Percentiles rank a stretch among this genome's conserved stretches.
These are phyloP conservation scores for Balansia obtecta DNA, from an alignment of 2,329 filamentous ascomycete genomes.

Conservation along the genomic window DNA sequence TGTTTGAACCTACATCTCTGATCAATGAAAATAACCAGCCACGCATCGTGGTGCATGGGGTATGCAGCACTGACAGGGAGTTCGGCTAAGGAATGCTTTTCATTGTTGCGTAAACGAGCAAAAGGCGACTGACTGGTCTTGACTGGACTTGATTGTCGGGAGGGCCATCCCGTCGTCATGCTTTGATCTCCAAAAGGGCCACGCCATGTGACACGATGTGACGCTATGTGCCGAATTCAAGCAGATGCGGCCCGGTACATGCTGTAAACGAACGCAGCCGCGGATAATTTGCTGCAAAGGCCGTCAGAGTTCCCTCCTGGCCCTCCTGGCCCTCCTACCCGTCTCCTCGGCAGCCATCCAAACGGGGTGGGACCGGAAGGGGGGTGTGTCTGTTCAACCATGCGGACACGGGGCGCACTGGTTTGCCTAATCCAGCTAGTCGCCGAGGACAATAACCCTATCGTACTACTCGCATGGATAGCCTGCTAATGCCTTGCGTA, in stretches of 20 bases:
- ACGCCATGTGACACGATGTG: not conserved
- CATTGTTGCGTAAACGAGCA: not conserved
- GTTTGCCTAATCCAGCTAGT: not conserved
- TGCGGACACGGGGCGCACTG: not conserved
- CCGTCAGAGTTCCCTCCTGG: not conserved
- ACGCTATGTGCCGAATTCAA: slow-evolving; percentile 6
- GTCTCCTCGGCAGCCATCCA: too few species aligned
- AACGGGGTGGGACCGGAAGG: not conserved
- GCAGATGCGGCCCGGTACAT: slow-evolving; percentile 7
- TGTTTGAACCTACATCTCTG: too few species aligned
- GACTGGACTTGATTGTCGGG: too few species aligned
- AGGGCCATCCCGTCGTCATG: not conserved
- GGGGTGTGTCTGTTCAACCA: not conserved
- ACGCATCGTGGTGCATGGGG: too few species aligned
- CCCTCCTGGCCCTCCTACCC: too few species aligned
- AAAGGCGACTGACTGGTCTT: not conserved
- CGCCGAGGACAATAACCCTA: not conserved
- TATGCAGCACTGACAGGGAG: too few species aligned
- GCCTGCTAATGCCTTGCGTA: not conserved
- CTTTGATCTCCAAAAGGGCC: not conserved
- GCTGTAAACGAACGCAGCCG: not conserved
- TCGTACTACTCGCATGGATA: not conserved
- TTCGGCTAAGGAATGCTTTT: too few species aligned
- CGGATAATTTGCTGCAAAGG: slow-evolving; percentile 1
- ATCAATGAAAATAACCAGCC: too few species aligned